Evolutionary conservation across 257 asterid species (phyloP).

Genomic region (Euphrasia confusa): DNA sequence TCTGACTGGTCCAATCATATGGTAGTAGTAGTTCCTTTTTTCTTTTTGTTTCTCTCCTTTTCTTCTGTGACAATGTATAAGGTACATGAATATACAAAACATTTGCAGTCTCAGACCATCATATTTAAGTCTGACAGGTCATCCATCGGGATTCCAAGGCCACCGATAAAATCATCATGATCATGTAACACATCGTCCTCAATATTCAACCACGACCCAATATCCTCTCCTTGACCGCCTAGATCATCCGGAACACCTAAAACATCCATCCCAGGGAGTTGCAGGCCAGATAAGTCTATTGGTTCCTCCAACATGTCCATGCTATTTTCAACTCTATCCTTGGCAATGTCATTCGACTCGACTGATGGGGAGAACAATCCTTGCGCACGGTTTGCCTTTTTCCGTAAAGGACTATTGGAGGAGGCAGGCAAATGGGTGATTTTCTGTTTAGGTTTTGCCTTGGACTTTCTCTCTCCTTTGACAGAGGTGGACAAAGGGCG

Average conservation of each 20-base stretch:
- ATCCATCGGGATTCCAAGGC: constrained; percentile 88
- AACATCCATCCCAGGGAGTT: constrained; percentile 80
- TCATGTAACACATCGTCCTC: constrained; percentile 77
- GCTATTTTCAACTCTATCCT: constrained; percentile 37
- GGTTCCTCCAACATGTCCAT: constrained; percentile 73
- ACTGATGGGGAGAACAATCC: constrained; percentile 41
- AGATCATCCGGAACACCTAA: constrained; percentile 62
- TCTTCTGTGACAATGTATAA: constrained; percentile 27
- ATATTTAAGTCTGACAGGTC: constrained; percentile 76
- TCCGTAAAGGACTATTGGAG: constrained; percentile 59
- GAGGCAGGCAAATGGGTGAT: constrained; percentile 66
- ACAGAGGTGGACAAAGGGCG: constrained; percentile 43
- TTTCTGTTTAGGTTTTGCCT: constrained; percentile 79
- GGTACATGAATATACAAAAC: constrained; percentile 52
- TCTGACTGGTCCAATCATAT: constrained; percentile 40
- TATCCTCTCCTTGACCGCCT: constrained; percentile 79
- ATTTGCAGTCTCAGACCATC: constrained; percentile 59
- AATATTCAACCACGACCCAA: constrained; percentile 81
- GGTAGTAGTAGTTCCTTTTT: constrained; percentile 26
- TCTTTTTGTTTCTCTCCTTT: constrained; percentile 9
- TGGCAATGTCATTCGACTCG: constrained; percentile 44
- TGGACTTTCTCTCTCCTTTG: constrained; percentile 84
- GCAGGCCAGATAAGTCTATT: constrained; percentile 75
- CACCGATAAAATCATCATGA: constrained; percentile 55
- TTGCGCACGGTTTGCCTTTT: constrained; percentile 53